A percentile compares a stretch with the other conserved stretches of the same genome.
Evolutionary conservation across 495 filamentous ascomycete species (phyloP).

Genomic region (Tuber microsphaerosporum): DNA sequence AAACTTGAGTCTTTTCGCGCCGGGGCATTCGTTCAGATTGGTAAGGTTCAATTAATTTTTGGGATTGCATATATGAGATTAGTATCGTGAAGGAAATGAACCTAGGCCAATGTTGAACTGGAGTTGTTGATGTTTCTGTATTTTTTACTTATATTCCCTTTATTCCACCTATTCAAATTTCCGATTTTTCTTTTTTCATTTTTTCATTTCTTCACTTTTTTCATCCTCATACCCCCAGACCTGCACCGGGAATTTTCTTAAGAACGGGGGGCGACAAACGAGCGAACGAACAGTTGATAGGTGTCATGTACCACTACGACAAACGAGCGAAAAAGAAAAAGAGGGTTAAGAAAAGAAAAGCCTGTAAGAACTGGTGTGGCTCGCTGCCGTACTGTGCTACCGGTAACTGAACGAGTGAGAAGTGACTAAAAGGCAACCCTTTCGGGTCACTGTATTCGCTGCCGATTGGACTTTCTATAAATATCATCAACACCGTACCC

Average conservation of each 20-base stretch:
- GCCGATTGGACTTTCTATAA: constrained; percentile 3
- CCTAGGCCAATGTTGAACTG: neutral
- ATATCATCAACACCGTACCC: neutral
- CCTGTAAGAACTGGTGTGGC: neutral
- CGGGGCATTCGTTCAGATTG: neutral
- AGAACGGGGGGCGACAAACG: neutral
- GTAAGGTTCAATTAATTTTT: constrained; percentile 1
- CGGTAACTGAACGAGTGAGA: neutral
- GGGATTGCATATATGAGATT: neutral
- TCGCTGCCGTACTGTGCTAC: neutral
- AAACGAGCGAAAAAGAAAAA: neutral
- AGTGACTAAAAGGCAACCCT: neutral
- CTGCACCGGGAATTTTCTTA: neutral
- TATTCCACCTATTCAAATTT: neutral
- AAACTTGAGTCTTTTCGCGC: neutral
- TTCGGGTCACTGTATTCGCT: neutral
- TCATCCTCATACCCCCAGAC: neutral
- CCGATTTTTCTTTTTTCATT: neutral
- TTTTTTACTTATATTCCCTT: neutral
- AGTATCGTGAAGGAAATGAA: neutral
- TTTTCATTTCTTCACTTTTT: neutral
- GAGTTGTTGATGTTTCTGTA: neutral
- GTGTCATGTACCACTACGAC: neutral
- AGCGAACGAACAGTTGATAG: neutral
- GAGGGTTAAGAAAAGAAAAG: neutral